Percentiles rank a stretch among this genome's conserved stretches.
Conservation (phyloP, 1,284 basidiomycete genomes). For the Apiotrichum gamsii region DNA sequence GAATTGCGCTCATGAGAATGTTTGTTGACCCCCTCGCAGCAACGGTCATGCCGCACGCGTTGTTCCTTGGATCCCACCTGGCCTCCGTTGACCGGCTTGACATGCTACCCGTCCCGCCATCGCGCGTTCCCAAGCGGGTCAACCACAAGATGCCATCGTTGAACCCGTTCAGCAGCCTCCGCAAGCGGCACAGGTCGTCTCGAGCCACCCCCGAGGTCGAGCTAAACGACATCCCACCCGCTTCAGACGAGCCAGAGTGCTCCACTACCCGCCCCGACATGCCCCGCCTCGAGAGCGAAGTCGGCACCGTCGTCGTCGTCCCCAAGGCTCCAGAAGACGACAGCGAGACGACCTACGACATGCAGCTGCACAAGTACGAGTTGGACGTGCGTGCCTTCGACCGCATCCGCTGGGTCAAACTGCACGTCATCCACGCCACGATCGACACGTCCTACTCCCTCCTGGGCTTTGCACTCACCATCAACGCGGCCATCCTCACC, state of each 20-base stretch:
- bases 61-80: constrained; percentile 81
- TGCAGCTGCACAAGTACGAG: constrained; percentile 47
- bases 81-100: constrained; percentile 67
- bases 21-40: constrained; percentile 48
- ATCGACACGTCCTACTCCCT: constrained; percentile 51
- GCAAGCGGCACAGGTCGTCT: too few relatives aligned
- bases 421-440: constrained; percentile 72
- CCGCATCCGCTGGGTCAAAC: constrained; percentile 59
- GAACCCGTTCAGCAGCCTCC: constrained; percentile 12
- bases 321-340: constrained; percentile 1
- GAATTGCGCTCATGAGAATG: too few relatives aligned
- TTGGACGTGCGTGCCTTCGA: constrained; percentile 59
- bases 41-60: constrained; percentile 80
- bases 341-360: constrained; percentile 24
- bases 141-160: constrained; percentile 19
- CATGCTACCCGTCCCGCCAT: constrained; percentile 35
- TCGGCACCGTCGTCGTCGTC: constrained; percentile 12
- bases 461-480: constrained; percentile 74
- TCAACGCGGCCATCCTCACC: constrained; percentile 68
- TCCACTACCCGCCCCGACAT: neutral
- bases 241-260: too few relatives aligned
- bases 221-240: too few relatives aligned
- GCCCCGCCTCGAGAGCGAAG: neutral
- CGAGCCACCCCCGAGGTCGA: neutral
- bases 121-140: neutral